Conservation (phyloP, 768 basidiomycete genomes). For the Agrocybe chaxingu region DNA sequence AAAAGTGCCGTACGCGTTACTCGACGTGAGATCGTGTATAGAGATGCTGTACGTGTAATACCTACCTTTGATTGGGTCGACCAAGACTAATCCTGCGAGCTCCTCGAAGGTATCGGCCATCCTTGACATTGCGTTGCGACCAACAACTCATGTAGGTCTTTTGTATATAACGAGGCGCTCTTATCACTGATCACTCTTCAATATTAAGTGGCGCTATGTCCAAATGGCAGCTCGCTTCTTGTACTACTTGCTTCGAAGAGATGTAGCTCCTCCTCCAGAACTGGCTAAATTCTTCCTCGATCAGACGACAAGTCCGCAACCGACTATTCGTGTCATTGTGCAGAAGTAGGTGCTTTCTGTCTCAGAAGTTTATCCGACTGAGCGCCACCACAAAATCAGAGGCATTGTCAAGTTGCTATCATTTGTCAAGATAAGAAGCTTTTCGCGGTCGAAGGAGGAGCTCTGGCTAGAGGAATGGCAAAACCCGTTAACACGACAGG, state of each 20-base stretch:
- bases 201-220: constrained; percentile 72
- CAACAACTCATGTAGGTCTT: constrained; percentile 67
- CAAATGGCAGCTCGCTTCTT: constrained; percentile 69
- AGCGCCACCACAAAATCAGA: constrained; percentile 27
- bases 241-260: constrained; percentile 59
- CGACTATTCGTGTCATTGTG: constrained; percentile 58
- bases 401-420: constrained; percentile 64
- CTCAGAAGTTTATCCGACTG: too few relatives aligned
- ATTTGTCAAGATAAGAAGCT: constrained; percentile 75
- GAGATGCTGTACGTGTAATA: constrained; percentile 39
- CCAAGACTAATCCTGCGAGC: constrained; percentile 4
- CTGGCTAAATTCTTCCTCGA: constrained; percentile 62
- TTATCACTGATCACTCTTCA: constrained; percentile 8
- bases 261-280: constrained; percentile 48
- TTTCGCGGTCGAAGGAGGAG: constrained; percentile 57
- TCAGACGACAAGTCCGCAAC: constrained; percentile 68
- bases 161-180: constrained; percentile 4
- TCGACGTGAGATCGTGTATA: constrained; percentile 45
- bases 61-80: background rate
- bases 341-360: constrained; percentile 44
- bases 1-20: constrained; percentile 39
- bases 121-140: constrained; percentile 53
- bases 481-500: constrained; percentile 51
- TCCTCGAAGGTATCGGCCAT: constrained; percentile 52
- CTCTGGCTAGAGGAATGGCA: constrained; percentile 74